phyloP scores from a whole-genome alignment of 306 rosid species.

The Quercus agrifolia region DNA sequence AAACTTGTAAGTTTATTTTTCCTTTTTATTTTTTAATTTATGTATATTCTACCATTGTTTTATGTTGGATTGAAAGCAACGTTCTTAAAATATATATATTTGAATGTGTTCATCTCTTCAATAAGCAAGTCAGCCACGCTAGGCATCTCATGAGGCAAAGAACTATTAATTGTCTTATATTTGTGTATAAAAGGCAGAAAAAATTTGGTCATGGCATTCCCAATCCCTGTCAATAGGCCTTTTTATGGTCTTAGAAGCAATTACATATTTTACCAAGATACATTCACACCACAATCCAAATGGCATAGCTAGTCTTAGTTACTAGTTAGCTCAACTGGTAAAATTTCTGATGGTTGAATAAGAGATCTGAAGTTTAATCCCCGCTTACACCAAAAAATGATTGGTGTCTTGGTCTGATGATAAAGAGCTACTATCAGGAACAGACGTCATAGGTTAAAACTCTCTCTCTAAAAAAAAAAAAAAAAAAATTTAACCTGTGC shows the following conservation, averaged over 20 bases:
- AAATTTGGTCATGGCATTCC: neutral
- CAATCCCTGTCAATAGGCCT: neutral
- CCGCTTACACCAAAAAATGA: too few relatives aligned
- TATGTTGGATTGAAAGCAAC: neutral
- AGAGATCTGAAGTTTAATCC: too few relatives aligned
- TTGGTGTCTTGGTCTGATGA: too few relatives aligned
- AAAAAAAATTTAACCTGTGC: neutral
- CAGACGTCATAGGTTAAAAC: too few relatives aligned
- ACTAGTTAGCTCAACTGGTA: neutral
- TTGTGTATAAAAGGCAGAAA: neutral
- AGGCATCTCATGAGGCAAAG: neutral
- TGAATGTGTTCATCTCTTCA: neutral
- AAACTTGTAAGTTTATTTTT: neutral
- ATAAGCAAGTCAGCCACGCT: neutral
- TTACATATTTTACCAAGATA: neutral
- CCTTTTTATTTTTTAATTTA: neutral
- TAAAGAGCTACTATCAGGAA: too few relatives aligned
- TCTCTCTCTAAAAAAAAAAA: too few relatives aligned
- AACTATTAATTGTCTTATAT: neutral
- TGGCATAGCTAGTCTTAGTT: neutral
- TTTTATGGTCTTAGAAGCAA: neutral
- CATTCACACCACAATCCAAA: neutral
- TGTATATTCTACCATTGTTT: neutral
- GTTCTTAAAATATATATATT: neutral
- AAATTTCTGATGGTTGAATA: too few relatives aligned